Evolutionary conservation across 495 filamentous ascomycete genomes (phyloP), one percentile per base, ranked within the genome.

Genomic region (Podospora comata): DNA sequence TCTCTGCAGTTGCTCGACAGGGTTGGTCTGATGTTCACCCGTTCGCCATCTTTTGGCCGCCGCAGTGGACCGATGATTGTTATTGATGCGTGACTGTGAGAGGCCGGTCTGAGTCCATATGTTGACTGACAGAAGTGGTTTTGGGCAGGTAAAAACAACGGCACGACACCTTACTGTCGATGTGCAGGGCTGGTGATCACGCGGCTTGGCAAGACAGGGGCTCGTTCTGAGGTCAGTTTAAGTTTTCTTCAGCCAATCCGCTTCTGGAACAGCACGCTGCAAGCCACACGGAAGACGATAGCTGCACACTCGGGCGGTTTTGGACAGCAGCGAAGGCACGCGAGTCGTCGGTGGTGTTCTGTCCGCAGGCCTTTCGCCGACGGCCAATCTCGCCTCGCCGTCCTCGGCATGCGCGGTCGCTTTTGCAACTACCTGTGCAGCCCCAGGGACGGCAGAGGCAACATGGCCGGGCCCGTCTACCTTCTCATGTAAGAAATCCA

Each of bases 161-260:
- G 57, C 65, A 19, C 30, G 48, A 39, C 64, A 62, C 60, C 62
- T 48, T 32, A 32, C 30, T 32, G 23, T 63, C 65, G 66, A 68
- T 62, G 67, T 65, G 64, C 70, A 74, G 70, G 70, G 70, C 68
- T 69, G 71, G 72, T 72, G 67, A 70, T 68, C 70, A 67, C 60
- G 65, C 62, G 15, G 64, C 75, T 77, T 77, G 72, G 74, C 71
- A 72, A 68, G 74, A 76, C 72, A 64, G 60, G 74, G 75, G 75
- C 66, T 34, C 60, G 55, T 63, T 66, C 69, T 48, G 67, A 74
- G 72, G 74, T 74, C 66, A 74, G 75, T 76, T 9, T 11, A 16
- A 18, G 3, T 6, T 11, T 20, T 44, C 61, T 20, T 26, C 70
- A 70, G 56, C 75, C 74, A 77, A 77, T 77, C 75, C 70, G 19